Conservation (phyloP, 2,329 filamentous ascomycete species). For the Onygenales sp. region DNA sequence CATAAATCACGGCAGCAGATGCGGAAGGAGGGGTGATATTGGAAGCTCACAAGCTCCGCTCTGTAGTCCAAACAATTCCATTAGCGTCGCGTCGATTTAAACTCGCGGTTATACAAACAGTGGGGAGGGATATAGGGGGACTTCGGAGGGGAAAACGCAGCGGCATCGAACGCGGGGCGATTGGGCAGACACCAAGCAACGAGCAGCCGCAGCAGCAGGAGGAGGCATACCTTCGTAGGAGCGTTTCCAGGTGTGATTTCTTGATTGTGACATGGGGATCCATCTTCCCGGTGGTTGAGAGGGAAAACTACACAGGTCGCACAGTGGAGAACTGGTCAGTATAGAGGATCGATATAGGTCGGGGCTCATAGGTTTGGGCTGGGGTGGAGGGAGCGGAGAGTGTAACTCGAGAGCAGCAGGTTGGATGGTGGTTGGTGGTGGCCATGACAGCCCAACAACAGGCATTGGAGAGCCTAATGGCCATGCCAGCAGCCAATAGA, state of each 20-base stretch:
- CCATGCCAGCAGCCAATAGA: background rate
- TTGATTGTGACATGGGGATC: constrained; percentile 47
- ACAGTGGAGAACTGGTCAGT: background rate
- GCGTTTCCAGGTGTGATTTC: constrained; percentile 51
- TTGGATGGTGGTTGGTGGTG: background rate
- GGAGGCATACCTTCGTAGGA: constrained; percentile 49
- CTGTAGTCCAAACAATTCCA: background rate
- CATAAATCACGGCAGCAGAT: background rate
- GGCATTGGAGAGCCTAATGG: background rate
- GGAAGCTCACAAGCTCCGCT: constrained; percentile 5
- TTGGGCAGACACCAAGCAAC: background rate
- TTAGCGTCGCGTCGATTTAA: background rate
- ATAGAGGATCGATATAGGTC: background rate
- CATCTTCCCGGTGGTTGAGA: constrained; percentile 11
- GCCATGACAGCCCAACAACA: background rate
- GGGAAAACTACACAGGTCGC: background rate
- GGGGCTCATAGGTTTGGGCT: background rate
- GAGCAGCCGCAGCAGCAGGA: background rate
- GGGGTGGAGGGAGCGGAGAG: background rate
- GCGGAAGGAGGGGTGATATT: background rate
- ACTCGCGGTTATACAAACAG: background rate
- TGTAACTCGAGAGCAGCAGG: background rate
- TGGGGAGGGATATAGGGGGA: background rate
- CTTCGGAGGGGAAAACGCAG: background rate
- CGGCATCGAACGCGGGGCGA: background rate